Evolutionary conservation across 139 green algal genomes (phyloP).

Genomic region (Gonium pectorale): DNA sequence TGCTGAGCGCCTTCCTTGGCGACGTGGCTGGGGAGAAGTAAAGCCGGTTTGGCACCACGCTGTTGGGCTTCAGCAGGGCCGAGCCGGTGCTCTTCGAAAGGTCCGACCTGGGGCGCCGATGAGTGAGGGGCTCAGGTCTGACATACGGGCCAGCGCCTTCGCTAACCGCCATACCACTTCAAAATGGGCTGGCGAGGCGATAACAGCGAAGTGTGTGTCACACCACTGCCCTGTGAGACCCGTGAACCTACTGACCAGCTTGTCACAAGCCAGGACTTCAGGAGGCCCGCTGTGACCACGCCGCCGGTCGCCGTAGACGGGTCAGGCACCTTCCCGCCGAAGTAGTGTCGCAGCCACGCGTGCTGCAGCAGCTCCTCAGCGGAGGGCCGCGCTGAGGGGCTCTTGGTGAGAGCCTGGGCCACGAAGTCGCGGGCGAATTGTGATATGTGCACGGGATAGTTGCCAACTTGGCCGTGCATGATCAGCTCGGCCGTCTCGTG

Average conservation of each 20-base stretch:
- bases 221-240: too few species aligned
- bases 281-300: background rate
- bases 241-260: slow-evolving; percentile 33
- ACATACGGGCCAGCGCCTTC: too few species aligned
- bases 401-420: slow-evolving; percentile 66
- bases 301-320: background rate
- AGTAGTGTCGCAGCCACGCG: slow-evolving; percentile 61
- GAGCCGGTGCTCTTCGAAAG: background rate
- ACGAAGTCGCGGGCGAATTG: slow-evolving; percentile 67
- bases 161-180: too few species aligned
- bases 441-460: slow-evolving; percentile 45
- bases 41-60: background rate
- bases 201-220: too few species aligned
- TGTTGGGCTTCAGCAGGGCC: background rate
- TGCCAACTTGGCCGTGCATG: background rate
- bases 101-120: slow-evolving; percentile 30
- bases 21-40: background rate
- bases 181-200: too few species aligned
- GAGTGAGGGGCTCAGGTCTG: too few species aligned
- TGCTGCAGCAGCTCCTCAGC: slow-evolving; percentile 74
- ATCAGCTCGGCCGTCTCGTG: slow-evolving; percentile 39
- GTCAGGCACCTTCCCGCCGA: slow-evolving; percentile 24
- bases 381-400: slow-evolving; percentile 56
- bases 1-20: slow-evolving; percentile 18
- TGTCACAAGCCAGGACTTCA: slow-evolving; percentile 44